Conservation (phyloP, 495 filamentous ascomycete species). For the Glarea lozoyensis region DNA sequence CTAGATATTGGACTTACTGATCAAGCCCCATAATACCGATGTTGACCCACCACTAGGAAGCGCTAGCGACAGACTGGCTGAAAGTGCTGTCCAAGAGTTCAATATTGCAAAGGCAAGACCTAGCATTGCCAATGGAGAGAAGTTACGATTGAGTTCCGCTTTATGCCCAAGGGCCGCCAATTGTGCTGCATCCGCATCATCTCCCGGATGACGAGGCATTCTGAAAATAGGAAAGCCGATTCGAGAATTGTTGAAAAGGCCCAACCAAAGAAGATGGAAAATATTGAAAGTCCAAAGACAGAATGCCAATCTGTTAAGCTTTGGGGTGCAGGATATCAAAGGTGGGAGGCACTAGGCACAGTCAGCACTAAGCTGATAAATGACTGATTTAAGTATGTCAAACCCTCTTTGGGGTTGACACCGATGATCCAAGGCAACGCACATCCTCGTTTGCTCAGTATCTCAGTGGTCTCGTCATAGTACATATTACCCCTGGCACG, state of each 20-base stretch:
- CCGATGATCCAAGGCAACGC: no score
- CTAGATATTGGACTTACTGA: conserved; percentile 6
- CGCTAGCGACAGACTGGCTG: conserved; percentile 43
- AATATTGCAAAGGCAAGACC: conserved; percentile 52
- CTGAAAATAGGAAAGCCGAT: not conserved
- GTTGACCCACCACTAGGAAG: conserved; percentile 35
- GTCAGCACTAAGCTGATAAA: no score
- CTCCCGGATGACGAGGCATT: not conserved
- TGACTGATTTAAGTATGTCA: no score
- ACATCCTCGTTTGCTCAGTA: no score
- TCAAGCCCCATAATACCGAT: conserved; percentile 37
- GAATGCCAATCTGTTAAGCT: no score
- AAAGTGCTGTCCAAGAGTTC: conserved; percentile 51
- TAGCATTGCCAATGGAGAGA: conserved; percentile 46
- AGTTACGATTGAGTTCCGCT: conserved; percentile 52
- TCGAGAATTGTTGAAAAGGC: not conserved
- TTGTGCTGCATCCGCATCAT: conserved; percentile 34
- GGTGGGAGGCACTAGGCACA: no score
- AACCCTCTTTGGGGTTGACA: no score
- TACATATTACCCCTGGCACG: no score
- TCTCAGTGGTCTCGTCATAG: no score
- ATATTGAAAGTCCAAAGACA: no score
- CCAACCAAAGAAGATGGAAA: no score
- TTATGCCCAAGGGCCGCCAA: conserved; percentile 51
- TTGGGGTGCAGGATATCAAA: no score